These are phyloP conservation scores for Pluteus cervinus DNA, from an alignment of 768 basidiomycete genomes.

Conservation along the genomic window DNA sequence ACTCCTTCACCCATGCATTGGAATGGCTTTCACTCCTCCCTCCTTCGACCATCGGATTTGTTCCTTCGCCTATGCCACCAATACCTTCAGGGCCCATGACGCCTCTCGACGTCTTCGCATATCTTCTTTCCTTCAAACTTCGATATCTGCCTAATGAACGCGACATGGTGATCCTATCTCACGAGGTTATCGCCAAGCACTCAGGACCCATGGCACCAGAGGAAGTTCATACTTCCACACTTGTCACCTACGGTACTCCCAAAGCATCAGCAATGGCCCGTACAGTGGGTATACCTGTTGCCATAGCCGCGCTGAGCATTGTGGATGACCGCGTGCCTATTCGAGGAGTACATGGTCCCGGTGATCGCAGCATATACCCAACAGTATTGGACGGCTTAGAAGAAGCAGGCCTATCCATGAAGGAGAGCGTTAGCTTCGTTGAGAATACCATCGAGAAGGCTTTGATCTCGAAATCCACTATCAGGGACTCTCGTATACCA, in stretches of 20 bases:
- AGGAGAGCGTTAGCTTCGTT: too few species aligned
- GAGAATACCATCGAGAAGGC: too few species aligned
- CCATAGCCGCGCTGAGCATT: slow-evolving; percentile 69
- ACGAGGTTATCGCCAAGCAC: slow-evolving; percentile 67
- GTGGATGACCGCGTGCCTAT: slow-evolving; percentile 49
- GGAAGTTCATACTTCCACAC: slow-evolving; percentile 59
- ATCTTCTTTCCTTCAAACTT: slow-evolving; percentile 65
- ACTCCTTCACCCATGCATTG: too few species aligned
- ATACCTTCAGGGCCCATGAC: slow-evolving; percentile 35
- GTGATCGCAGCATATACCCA: slow-evolving; percentile 49
- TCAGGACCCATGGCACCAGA: slow-evolving; percentile 16
- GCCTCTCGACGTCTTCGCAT: slow-evolving; percentile 73
- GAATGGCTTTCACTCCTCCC: slow-evolving; percentile 39
- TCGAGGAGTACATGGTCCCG: slow-evolving; percentile 69
- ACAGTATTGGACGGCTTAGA: slow-evolving; percentile 60
- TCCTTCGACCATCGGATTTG: slow-evolving; percentile 8
- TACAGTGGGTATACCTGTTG: slow-evolving; percentile 85
- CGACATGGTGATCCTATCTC: slow-evolving; percentile 83
- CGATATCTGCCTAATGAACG: slow-evolving; percentile 65
- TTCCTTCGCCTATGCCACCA: slow-evolving; percentile 25
- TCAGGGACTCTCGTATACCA: too few species aligned
- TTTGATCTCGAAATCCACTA: too few species aligned
- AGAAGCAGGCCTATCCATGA: slow-evolving; percentile 45
- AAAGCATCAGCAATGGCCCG: slow-evolving; percentile 80
- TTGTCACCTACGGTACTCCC: slow-evolving; percentile 50